These are phyloP conservation scores for Melastoma malabathricum DNA, from an alignment of 345 rosid genomes.

Conservation along the genomic window DNA sequence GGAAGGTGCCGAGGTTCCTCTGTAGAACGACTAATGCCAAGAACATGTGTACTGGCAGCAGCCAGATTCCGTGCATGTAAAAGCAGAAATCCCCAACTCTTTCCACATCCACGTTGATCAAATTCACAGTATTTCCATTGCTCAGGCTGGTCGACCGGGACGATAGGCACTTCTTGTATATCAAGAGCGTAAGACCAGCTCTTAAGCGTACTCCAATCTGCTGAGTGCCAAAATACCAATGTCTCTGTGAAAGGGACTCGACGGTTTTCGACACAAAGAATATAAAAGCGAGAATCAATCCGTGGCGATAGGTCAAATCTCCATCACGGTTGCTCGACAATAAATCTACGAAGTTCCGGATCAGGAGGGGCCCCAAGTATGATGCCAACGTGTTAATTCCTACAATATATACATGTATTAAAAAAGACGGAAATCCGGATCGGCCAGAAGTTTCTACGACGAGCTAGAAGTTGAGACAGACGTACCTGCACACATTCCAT, in stretches of 20 bases:
- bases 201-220: slow-evolving; percentile 40
- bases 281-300: slow-evolving; percentile 35
- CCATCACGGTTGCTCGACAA: slow-evolving; percentile 20
- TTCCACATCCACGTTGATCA: slow-evolving; percentile 54
- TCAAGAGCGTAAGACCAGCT: slow-evolving; percentile 36
- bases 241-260: slow-evolving; percentile 49
- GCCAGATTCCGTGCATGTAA: slow-evolving; percentile 55
- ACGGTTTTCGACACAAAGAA: slow-evolving; percentile 50
- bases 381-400: slow-evolving; percentile 47
- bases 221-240: slow-evolving; percentile 65
- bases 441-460: neutral
- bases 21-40: slow-evolving; percentile 41
- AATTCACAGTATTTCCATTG: slow-evolving; percentile 38
- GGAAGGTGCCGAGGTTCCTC: slow-evolving; percentile 44
- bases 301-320: slow-evolving; percentile 21
- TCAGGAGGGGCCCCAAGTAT: slow-evolving; percentile 46
- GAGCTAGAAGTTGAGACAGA: slow-evolving; percentile 1
- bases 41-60: slow-evolving; percentile 49
- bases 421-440: neutral
- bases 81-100: slow-evolving; percentile 54
- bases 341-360: slow-evolving; percentile 50
- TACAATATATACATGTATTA: slow-evolving; percentile 10
- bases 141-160: slow-evolving; percentile 25
- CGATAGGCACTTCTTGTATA: slow-evolving; percentile 43
- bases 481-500: slow-evolving; percentile 56